These are phyloP conservation scores for Rhodotorula sp. DNA, from an alignment of 1,284 basidiomycete genomes.

Conservation along the genomic window DNA sequence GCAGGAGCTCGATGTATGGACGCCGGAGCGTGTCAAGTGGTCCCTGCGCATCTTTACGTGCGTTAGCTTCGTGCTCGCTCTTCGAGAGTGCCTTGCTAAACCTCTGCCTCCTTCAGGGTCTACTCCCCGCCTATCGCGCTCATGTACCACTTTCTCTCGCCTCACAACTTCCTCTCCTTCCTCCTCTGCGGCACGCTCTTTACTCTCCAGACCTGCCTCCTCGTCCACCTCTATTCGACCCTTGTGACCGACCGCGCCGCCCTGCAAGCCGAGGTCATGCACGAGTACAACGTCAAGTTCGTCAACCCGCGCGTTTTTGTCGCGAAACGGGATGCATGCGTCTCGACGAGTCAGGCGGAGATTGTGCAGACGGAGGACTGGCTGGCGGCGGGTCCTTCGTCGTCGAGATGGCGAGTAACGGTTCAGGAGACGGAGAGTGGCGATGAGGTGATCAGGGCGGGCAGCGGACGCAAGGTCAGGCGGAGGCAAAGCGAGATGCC, in stretches of 20 bases:
- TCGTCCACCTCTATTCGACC: conserved; percentile 71
- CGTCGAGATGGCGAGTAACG: background rate
- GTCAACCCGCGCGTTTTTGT: conserved; percentile 70
- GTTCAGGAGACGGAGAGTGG: background rate
- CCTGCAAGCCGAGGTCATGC: conserved; percentile 74
- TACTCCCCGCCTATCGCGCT: conserved; percentile 42
- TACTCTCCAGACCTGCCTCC: conserved; percentile 26
- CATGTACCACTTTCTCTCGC: conserved; percentile 39
- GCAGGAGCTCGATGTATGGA: conserved; percentile 42
- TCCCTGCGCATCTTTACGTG: conserved; percentile 40
- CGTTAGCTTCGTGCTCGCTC: background rate
- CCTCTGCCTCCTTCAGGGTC: conserved; percentile 7
- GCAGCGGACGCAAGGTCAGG: conserved; percentile 12
- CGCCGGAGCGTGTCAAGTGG: conserved; percentile 39
- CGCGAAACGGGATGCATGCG: conserved; percentile 26
- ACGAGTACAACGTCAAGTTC: conserved; percentile 77
- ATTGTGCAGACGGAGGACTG: conserved; percentile 11
- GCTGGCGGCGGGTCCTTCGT: background rate
- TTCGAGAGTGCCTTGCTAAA: background rate
- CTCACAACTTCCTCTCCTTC: conserved; percentile 33
- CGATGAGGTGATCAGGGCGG: background rate
- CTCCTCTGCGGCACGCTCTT: conserved; percentile 25
- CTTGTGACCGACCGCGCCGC: conserved; percentile 70
- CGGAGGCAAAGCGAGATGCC: conserved; percentile 8
- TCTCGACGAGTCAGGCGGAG: conserved; percentile 34